Evolutionary conservation across 2,329 filamentous ascomycete species (phyloP).

Genomic region (Xylaria polymorpha): DNA sequence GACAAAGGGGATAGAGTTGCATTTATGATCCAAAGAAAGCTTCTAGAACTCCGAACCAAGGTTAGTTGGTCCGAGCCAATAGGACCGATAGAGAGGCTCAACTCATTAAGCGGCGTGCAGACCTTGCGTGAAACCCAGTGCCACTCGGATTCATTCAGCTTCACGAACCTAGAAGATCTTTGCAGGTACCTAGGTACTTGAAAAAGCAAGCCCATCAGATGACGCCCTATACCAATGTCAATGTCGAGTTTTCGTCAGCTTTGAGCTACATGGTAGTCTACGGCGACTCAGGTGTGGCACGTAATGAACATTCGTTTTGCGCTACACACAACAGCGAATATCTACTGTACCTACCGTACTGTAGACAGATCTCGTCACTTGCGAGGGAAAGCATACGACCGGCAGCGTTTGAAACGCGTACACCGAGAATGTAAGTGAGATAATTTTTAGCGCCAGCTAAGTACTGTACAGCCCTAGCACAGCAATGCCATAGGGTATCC

Average conservation of each 20-base stretch:
- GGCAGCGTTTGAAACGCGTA: background rate
- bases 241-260: constrained; percentile 17
- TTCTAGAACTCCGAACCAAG: constrained; percentile 34
- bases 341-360: background rate
- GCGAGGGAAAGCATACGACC: no score
- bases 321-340: background rate
- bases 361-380: no score
- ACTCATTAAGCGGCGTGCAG: constrained; percentile 8
- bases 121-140: constrained; percentile 5
- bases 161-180: background rate
- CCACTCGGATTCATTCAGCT: constrained; percentile 13
- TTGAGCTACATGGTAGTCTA: background rate
- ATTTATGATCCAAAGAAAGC: constrained; percentile 27
- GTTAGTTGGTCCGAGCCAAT: constrained; percentile 27
- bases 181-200: background rate
- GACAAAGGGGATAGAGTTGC: constrained; percentile 28
- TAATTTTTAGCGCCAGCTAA: background rate
- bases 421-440: background rate
- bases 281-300: no score
- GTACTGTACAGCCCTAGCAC: background rate
- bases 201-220: constrained; percentile 7
- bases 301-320: background rate
- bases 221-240: background rate
- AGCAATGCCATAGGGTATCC: background rate
- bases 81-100: constrained; percentile 36